phyloP scores from a whole-genome alignment of 2,329 filamentous ascomycete genomes.

The Xylaria polymorpha region DNA sequence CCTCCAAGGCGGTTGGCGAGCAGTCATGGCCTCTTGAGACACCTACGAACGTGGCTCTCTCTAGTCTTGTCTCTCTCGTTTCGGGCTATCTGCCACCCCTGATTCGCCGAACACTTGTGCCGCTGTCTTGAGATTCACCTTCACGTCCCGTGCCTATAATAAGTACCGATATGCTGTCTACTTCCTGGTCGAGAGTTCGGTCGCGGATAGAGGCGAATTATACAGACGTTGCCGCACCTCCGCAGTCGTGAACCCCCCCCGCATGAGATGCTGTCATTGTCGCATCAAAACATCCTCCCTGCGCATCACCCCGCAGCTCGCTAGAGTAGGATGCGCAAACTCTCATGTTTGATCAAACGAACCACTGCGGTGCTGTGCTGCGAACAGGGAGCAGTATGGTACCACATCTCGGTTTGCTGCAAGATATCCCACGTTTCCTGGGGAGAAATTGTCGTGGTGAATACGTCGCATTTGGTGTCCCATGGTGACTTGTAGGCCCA shows the following conservation, averaged over 20 bases:
- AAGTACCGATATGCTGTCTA: slow-evolving; percentile 10
- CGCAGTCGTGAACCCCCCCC: slow-evolving; percentile 6
- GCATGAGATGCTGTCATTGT: slow-evolving; percentile 23
- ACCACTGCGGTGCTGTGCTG: not conserved
- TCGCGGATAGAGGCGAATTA: slow-evolving; percentile 1
- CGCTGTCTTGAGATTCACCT: not conserved
- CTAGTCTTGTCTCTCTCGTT: not conserved
- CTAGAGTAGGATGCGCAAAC: slow-evolving; percentile 22
- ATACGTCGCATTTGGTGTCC: not conserved
- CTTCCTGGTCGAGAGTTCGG: not conserved
- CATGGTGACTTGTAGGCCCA: not conserved
- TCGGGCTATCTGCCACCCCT: not conserved
- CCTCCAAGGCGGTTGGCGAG: not conserved
- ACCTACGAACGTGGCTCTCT: not conserved
- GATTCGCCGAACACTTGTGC: not conserved
- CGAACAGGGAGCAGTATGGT: not conserved
- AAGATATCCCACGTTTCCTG: slow-evolving; percentile 14
- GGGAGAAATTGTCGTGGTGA: not conserved
- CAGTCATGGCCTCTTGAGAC: not conserved
- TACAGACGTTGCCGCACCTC: not conserved
- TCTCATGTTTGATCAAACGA: slow-evolving; percentile 24
- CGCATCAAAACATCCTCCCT: slow-evolving; percentile 26
- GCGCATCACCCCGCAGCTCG: slow-evolving; percentile 27
- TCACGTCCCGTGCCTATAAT: slow-evolving; percentile 17
- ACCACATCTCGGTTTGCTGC: slow-evolving; percentile 15